phyloP scores from a whole-genome alignment of 306 rosid genomes.

The Gastrolobium bilobum region DNA sequence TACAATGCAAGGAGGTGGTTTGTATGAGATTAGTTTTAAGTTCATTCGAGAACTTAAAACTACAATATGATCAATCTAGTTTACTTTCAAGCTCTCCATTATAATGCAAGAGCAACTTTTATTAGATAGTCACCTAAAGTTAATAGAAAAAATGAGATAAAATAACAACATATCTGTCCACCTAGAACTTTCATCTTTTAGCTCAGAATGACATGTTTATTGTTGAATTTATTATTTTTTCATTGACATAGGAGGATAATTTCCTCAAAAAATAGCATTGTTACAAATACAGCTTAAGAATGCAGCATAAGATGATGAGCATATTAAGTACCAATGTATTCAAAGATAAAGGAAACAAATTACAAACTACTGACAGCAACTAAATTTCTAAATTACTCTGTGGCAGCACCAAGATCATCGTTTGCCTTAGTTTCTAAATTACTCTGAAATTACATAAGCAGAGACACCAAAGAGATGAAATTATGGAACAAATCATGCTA shows the following conservation, averaged over 20 bases:
- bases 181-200: background rate
- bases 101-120: background rate
- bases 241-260: background rate
- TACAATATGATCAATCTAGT: slow-evolving; percentile 25
- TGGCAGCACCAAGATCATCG: too few species aligned
- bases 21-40: too few species aligned
- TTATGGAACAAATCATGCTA: too few species aligned
- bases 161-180: background rate
- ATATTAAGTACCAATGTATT: background rate
- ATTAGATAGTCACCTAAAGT: background rate
- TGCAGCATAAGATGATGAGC: background rate
- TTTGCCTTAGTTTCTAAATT: too few species aligned
- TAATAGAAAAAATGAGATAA: background rate
- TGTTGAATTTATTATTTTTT: background rate
- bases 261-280: background rate
- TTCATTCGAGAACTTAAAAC: too few species aligned
- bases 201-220: background rate
- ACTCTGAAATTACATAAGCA: too few species aligned
- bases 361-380: slow-evolving; percentile 18
- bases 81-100: background rate
- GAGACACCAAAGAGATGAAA: too few species aligned
- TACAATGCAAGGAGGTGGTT: too few species aligned
- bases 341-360: slow-evolving; percentile 30
- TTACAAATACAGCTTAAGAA: background rate
- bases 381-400: slow-evolving; percentile 54